A percentile compares a stretch with the other conserved stretches of the same genome.
phyloP scores from a whole-genome alignment of 2,329 filamentous ascomycete genomes.

The Curvularia spicifera region DNA sequence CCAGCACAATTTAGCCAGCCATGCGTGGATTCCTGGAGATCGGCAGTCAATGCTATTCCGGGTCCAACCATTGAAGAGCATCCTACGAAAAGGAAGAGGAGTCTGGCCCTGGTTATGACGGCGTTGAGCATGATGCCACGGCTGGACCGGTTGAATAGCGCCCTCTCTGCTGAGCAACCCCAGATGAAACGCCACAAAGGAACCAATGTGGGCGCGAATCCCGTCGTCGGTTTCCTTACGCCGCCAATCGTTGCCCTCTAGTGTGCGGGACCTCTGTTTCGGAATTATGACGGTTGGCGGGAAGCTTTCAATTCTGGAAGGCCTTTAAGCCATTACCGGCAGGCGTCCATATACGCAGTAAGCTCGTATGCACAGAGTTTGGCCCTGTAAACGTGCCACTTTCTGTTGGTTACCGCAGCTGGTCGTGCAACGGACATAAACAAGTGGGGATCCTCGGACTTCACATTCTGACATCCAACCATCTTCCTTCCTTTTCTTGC shows the following conservation, averaged over 20 bases:
- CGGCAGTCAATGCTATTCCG: neutral
- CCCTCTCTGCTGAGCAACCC: slow-evolving; percentile 1
- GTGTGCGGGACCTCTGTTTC: slow-evolving; percentile 31
- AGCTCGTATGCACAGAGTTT: slow-evolving; percentile 20
- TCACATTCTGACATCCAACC: slow-evolving; percentile 8
- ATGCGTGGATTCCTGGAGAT: neutral
- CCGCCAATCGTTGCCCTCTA: slow-evolving; percentile 37
- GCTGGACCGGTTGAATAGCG: slow-evolving; percentile 5
- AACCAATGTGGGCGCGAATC: slow-evolving; percentile 27
- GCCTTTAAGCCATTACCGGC: slow-evolving; percentile 10
- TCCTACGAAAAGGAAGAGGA: neutral
- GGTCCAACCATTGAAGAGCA: neutral
- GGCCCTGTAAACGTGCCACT: slow-evolving; percentile 21
- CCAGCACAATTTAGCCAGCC: neutral
- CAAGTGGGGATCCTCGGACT: slow-evolving; percentile 10
- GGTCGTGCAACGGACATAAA: slow-evolving; percentile 21
- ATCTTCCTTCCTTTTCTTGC: slow-evolving; percentile 23
- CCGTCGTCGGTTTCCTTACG: slow-evolving; percentile 39
- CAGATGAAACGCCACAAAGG: slow-evolving; percentile 17
- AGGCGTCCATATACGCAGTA: slow-evolving; percentile 29
- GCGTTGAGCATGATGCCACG: slow-evolving; percentile 14
- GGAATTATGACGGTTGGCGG: slow-evolving; percentile 25
- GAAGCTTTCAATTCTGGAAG: slow-evolving; percentile 7
- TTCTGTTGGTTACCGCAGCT: slow-evolving; percentile 19
- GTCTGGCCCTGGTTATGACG: neutral